Evolutionary conservation across 257 asterid species (phyloP), one percentile per base, ranked within the genome.

Genomic region (Solanum pimpinellifolium): DNA sequence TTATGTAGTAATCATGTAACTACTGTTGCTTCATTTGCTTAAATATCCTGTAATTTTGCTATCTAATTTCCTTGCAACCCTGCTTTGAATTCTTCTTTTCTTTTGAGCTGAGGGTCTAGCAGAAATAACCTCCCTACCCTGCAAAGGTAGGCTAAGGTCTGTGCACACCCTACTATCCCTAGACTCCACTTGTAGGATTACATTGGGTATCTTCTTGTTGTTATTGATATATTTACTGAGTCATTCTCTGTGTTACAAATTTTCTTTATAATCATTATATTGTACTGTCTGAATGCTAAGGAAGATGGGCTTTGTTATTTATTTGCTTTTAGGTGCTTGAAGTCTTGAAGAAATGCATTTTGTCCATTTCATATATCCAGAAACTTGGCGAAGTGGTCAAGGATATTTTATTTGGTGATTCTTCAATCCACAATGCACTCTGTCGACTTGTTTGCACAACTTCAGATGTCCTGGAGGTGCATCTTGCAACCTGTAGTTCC

Each of bases 381-480:
- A 93, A 91, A 89, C 89, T 94, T 90, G 96, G 98, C 73, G 92
- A 90, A 85, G 88, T 89, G 84, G 90, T 94, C 90, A 90, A 88
- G 85, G 95, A 93, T 92, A 91, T 94, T 81, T 86, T 95, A 90
- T 92, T 95, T 86, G 87, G 86, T 89, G 99, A 97, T 92, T 92
- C 98, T 88, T 97, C 99, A 86, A 87, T 97, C 88, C 99, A 95
- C 93, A 90, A 92, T 86, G 91, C 93, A 35, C 93, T 97, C 87
- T 93, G 92, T 86, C 98, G 95, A 86, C 92, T 97, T 91, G 97
- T 96, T 90, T 97, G 98, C 88, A 93, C 92, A 7, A 96, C 98
- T 88, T 60, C 96, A 31, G 92, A 92, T 73, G 93, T 87, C 84
- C 90, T 97, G 87, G 99, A 97, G 99, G 99, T 97, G 87, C 87